Evolutionary conservation across 2,329 filamentous ascomycete species (phyloP), one percentile per base, ranked within the genome.

Genomic region (Ilyonectria mors-panacis): DNA sequence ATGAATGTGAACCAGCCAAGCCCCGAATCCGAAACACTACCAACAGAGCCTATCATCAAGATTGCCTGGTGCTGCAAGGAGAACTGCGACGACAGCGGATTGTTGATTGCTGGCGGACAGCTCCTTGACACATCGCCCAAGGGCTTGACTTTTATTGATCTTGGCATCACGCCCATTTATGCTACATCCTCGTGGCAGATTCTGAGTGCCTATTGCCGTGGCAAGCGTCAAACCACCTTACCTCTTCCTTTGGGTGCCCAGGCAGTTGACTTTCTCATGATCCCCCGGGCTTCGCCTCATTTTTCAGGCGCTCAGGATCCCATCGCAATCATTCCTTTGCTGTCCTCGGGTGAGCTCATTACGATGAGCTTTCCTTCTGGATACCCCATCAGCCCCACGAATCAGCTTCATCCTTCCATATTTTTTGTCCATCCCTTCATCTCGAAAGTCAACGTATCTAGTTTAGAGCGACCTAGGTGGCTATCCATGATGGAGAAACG

Each of bases 21-120:
- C 0, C 78, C 85, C 15, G 74, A 82, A 1, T 81, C 86, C 4
- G 85, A 85, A 1, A 85, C 85, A 1, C 83, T 90, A 47, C 85
- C 86, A 17, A 81, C 93, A 68, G 92, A 93, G 62, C 94, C 94
- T 0, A 92, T 95, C 67, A 89, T 89, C 67, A 91, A 91, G 69
- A 90, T 98, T 63, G 88, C 91, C 1, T 99, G 96, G 96, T 99
- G 96, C 81, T 95, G 94, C 64, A 98, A 98, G 78, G 87, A 91
- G 66, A 97, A 98, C 76, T 92, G 94, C 0, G 96, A 99, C 75
- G 95, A 99, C 76, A 98, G 94, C 19, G 95, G 91, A 2, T 85
- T 99, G 26, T 82, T 99, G 44, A 87, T 99, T 62, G 93, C 94
- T 2, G 96, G 96, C 33, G 96, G 96, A 5, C 88, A 92, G 68